phyloP scores from a whole-genome alignment of 768 basidiomycete species.

The Rhizopogon vinicolor region DNA sequence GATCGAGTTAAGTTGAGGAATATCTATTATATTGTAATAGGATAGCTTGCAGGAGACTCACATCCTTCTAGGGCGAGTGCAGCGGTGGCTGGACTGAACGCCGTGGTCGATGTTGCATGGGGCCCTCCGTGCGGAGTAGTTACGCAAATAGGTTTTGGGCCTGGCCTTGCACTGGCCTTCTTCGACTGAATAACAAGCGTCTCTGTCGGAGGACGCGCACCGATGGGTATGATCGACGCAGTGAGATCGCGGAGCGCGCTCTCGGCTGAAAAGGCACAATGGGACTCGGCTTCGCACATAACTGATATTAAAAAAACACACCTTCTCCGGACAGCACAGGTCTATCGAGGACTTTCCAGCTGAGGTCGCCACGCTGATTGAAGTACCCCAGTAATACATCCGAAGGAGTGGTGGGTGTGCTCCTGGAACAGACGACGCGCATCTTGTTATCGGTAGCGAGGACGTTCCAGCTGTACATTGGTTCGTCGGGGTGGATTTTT shows the following conservation, averaged over 20 bases:
- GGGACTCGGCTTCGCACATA: not conserved
- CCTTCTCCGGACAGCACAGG: conserved; percentile 36
- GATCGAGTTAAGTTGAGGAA: too few species aligned
- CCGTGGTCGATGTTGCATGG: conserved; percentile 42
- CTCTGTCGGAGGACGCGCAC: conserved; percentile 45
- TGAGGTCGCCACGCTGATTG: conserved; percentile 12
- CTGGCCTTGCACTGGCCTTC: conserved; percentile 8
- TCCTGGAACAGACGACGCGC: conserved; percentile 45
- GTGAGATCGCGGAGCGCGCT: conserved; percentile 36
- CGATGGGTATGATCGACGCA: conserved; percentile 44
- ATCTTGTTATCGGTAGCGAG: conserved; percentile 41
- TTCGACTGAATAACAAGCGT: conserved; percentile 43
- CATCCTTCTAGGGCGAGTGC: conserved; percentile 59
- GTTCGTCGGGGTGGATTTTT: conserved; percentile 7
- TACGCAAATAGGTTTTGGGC: conserved; percentile 38
- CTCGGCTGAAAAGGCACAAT: conserved; percentile 29
- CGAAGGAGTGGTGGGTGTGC: conserved; percentile 41
- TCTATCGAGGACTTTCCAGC: conserved; percentile 40
- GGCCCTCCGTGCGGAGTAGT: conserved; percentile 62
- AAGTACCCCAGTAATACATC: conserved; percentile 47
- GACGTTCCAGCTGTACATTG: conserved; percentile 50
- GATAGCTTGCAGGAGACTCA: conserved; percentile 26
- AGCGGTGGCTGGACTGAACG: conserved; percentile 39
- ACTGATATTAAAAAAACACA: conserved; percentile 20
- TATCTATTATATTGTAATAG: too few species aligned